phyloP scores from a whole-genome alignment of 1,284 basidiomycete genomes.

The Sanghuangporus sanghuang region DNA sequence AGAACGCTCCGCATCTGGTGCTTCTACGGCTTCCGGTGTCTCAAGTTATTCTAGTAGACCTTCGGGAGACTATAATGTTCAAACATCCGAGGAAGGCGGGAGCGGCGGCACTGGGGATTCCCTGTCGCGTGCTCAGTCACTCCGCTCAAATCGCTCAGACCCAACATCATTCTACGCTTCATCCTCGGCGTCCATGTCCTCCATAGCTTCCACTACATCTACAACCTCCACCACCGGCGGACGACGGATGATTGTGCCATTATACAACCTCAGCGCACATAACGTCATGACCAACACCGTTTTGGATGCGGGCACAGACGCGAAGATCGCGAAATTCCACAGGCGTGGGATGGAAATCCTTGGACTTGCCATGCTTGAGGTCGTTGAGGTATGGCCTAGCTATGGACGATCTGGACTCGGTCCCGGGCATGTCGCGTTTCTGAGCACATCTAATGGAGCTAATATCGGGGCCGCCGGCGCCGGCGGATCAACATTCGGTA shows the following conservation, averaged over 20 bases:
- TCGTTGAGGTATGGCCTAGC: conserved; percentile 68
- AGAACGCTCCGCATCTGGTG: conserved; percentile 28
- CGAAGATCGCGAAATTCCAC: conserved; percentile 87
- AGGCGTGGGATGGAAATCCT: conserved; percentile 82
- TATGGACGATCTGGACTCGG: conserved; percentile 2
- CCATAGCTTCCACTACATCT: conserved; percentile 45
- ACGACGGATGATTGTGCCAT: conserved; percentile 79
- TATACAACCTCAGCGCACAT: conserved; percentile 92
- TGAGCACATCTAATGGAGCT: conserved; percentile 17
- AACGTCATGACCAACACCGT: conserved; percentile 90
- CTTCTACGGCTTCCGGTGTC: conserved; percentile 20
- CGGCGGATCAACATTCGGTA: neutral
- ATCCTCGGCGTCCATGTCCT: conserved; percentile 34
- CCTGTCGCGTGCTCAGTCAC: conserved; percentile 31
- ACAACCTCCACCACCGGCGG: conserved; percentile 42
- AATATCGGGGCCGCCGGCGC: conserved; percentile 7
- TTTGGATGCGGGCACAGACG: conserved; percentile 91
- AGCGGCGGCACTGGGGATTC: conserved; percentile 18
- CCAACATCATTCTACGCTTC: conserved; percentile 42
- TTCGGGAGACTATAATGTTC: conserved; percentile 26
- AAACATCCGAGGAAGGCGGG: conserved; percentile 30
- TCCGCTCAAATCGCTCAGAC: conserved; percentile 39
- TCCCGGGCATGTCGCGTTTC: conserved; percentile 10
- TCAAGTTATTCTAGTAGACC: conserved; percentile 33
- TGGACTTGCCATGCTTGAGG: conserved; percentile 73